A percentile compares a stretch with the other conserved stretches of the same genome.
These are phyloP conservation scores for Penicillium verhagenii DNA, from an alignment of 495 filamentous ascomycete species.

Conservation along the genomic window DNA sequence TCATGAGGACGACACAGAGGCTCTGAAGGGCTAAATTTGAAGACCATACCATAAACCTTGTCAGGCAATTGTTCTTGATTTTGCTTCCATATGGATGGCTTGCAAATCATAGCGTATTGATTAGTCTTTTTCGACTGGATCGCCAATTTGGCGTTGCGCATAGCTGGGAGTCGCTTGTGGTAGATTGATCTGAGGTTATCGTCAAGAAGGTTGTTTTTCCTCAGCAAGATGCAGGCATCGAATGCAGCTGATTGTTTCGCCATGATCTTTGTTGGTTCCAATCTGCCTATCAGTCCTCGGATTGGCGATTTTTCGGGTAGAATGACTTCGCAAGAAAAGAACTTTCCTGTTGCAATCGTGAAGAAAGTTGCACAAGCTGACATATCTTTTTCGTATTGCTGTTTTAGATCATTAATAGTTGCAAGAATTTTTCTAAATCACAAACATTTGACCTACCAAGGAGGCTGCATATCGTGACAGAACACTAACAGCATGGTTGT, in stretches of 20 bases:
- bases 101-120: conserved; percentile 73
- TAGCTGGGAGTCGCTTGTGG: conserved; percentile 70
- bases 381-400: conserved; percentile 62
- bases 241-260: conserved; percentile 94
- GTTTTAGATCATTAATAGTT: not conserved
- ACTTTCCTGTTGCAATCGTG: conserved; percentile 51
- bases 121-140: conserved; percentile 71
- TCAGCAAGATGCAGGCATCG: conserved; percentile 72
- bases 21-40: conserved; percentile 58
- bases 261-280: conserved; percentile 61
- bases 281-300: conserved; percentile 57
- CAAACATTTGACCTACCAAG: conserved; percentile 41
- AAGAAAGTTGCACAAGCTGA: conserved; percentile 61
- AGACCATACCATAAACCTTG: conserved; percentile 61
- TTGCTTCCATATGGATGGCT: conserved; percentile 75
- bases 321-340: conserved; percentile 77
- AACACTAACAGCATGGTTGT: conserved; percentile 64
- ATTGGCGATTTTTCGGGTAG: conserved; percentile 78
- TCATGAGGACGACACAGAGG: conserved; percentile 59
- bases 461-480: conserved; percentile 63
- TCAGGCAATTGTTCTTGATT: conserved; percentile 48
- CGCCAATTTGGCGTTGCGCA: conserved; percentile 89
- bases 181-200: conserved; percentile 70
- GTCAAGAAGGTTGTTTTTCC: conserved; percentile 66
- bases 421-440: not conserved